These are phyloP conservation scores for Lolium multiflorum DNA, from an alignment of 176 grass and related monocot genomes.

Conservation along the genomic window DNA sequence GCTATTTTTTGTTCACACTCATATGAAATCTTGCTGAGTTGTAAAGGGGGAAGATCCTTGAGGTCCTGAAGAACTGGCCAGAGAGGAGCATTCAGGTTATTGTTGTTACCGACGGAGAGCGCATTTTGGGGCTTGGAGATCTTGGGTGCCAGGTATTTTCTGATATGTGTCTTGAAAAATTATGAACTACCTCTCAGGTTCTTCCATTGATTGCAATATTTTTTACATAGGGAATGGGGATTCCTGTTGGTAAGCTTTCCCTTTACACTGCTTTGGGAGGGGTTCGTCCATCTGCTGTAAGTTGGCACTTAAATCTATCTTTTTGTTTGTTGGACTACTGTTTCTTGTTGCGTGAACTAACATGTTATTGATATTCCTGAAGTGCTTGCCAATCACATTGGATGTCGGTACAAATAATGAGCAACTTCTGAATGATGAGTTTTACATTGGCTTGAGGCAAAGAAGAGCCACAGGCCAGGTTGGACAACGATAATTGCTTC, in stretches of 20 bases:
- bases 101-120: constrained; percentile 92
- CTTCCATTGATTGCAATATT: constrained; percentile 42
- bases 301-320: constrained; percentile 35
- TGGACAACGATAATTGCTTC: constrained; percentile 24
- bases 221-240: constrained; percentile 90
- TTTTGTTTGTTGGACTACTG: neutral
- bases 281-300: constrained; percentile 94
- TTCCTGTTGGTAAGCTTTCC: constrained; percentile 96
- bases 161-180: constrained; percentile 26
- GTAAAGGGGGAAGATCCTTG: constrained; percentile 84
- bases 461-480: constrained; percentile 86
- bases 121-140: constrained; percentile 96
- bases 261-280: constrained; percentile 97
- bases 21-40: constrained; percentile 31
- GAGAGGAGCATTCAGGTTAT: constrained; percentile 98
- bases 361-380: constrained; percentile 38
- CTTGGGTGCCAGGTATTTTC: constrained; percentile 87
- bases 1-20: constrained; percentile 15
- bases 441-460: constrained; percentile 95
- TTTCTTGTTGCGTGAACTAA: constrained; percentile 44
- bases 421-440: constrained; percentile 76
- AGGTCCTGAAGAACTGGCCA: constrained; percentile 94
- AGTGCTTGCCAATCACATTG: constrained; percentile 98
- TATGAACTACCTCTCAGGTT: neutral
- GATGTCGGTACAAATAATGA: constrained; percentile 98